Evolutionary conservation across 805 yeast species (phyloP).

Genomic region (Candida maris): DNA sequence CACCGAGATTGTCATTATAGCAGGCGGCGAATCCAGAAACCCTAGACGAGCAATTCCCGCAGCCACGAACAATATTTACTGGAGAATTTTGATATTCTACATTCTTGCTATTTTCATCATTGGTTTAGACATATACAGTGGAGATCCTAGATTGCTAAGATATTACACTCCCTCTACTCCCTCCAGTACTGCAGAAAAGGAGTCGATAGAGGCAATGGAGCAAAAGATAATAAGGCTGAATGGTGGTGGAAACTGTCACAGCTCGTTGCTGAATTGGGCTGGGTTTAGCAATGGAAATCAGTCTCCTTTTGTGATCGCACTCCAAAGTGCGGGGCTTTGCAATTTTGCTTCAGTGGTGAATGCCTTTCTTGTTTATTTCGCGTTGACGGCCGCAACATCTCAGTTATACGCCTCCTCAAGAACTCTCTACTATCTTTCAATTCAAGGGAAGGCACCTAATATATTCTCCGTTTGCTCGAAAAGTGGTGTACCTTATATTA

Average conservation of each 20-base stretch:
- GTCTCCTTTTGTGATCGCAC: slow-evolving; percentile 56
- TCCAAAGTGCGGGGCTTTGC: slow-evolving; percentile 50
- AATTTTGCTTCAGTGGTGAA: slow-evolving; percentile 48
- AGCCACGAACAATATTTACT: slow-evolving; percentile 72
- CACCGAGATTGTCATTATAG: slow-evolving; percentile 76
- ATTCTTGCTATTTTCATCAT: slow-evolving; percentile 64
- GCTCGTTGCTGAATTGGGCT: slow-evolving; percentile 28
- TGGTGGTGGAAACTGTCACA: slow-evolving; percentile 28
- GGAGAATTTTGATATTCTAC: slow-evolving; percentile 64
- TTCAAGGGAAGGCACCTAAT: slow-evolving; percentile 58
- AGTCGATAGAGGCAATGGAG: slow-evolving; percentile 7
- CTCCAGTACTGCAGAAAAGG: slow-evolving; percentile 16
- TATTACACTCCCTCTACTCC: slow-evolving; percentile 39
- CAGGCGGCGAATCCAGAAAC: slow-evolving; percentile 81
- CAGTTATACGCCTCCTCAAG: slow-evolving; percentile 61
- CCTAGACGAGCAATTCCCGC: slow-evolving; percentile 75
- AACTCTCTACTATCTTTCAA: slow-evolving; percentile 51
- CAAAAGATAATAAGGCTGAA: slow-evolving; percentile 20
- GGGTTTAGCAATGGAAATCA: slow-evolving; percentile 45
- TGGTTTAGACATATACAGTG: slow-evolving; percentile 70
- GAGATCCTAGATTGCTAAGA: slow-evolving; percentile 68
- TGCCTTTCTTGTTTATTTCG: slow-evolving; percentile 51
- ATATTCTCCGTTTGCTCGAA: slow-evolving; percentile 56
- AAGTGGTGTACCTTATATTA: slow-evolving; percentile 67
- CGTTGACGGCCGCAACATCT: slow-evolving; percentile 54